Evolutionary conservation across 2,329 filamentous ascomycete species (phyloP), one percentile per base, ranked within the genome.

Genomic region (Apiospora aurea): DNA sequence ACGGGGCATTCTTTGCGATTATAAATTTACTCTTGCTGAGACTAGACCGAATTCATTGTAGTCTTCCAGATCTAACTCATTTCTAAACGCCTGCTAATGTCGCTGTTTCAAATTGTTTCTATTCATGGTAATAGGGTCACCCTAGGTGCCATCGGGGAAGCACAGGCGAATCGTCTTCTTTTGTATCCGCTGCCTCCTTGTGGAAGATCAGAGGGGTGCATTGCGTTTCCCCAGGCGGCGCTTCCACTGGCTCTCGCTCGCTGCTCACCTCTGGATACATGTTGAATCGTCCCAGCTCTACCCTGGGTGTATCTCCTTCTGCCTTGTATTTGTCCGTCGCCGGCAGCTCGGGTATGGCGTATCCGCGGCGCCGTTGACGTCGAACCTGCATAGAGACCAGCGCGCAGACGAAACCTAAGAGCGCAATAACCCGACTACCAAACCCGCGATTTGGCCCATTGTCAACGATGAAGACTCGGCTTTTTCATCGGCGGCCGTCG

Each of bases 31-130:
- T 38, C 34, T 38, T 38, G 2, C 34, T 38, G 34, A 8, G 34
- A 38, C 7, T 16, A 44, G 13, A 14, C 43, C 43, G 14, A 44
- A 2, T 16, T 13, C 43, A 38, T 38, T 14, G 11, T 4, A 16
- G 14, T 29, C 26, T 3, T 29, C 26, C 2, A 29, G 26, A 29
- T 1, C 26, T 29, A 29, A 29, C 26, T 29, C 3, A 29, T 29
- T 29, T 29, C 43, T 13, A 44, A 44, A 11, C 47, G 10, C 47
- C 2, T 13, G 21, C 11, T 8, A 5, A 26, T 24, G 47, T 13
- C 0, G 47, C 3, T n/a, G 1, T 2, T n/a, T 0, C 11, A 3
- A 53, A 53, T 3, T 1, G 16, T n/a, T 47, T 10, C 6, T 7
- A 47, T 26, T 14, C 4, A 26, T 57, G 18, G 13, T 34, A 29